These are phyloP conservation scores for Fusarium guadeloupense DNA, from an alignment of 2,329 filamentous ascomycete species.

Conservation along the genomic window DNA sequence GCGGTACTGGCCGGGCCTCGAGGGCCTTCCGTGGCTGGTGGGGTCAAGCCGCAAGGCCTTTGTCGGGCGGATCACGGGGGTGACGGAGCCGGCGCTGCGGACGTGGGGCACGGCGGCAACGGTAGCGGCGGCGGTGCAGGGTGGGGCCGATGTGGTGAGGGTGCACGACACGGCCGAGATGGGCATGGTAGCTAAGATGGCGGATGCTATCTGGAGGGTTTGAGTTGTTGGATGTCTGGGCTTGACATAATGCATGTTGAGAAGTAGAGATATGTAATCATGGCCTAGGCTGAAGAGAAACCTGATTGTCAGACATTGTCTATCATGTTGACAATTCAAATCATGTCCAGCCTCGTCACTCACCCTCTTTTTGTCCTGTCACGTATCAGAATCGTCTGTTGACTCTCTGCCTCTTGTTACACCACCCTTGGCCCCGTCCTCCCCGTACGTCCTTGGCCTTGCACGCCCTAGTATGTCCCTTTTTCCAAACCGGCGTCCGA, in stretches of 20 bases:
- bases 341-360: neutral
- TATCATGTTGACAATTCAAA: conserved; percentile 1
- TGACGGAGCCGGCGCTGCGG: conserved; percentile 73
- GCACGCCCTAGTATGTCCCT: neutral
- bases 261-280: neutral
- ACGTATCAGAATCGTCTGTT: conserved; percentile 23
- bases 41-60: conserved; percentile 92
- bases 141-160: conserved; percentile 89
- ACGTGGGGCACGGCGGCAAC: conserved; percentile 89
- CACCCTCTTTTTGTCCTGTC: conserved; percentile 2
- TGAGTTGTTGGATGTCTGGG: neutral
- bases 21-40: conserved; percentile 84
- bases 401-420: conserved; percentile 2
- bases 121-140: conserved; percentile 83
- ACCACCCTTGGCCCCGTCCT: neutral
- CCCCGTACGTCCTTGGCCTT: neutral
- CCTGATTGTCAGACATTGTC: neutral
- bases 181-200: conserved; percentile 83
- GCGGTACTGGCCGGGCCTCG: conserved; percentile 69
- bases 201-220: conserved; percentile 87
- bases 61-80: conserved; percentile 82
- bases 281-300: neutral
- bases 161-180: conserved; percentile 94
- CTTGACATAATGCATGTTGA: neutral
- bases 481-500: conserved; percentile 24